Percentiles rank a stretch among this genome's conserved stretches.
Conservation (phyloP, 139 green algal genomes). For the Chlamydomonas asymmetrica region DNA sequence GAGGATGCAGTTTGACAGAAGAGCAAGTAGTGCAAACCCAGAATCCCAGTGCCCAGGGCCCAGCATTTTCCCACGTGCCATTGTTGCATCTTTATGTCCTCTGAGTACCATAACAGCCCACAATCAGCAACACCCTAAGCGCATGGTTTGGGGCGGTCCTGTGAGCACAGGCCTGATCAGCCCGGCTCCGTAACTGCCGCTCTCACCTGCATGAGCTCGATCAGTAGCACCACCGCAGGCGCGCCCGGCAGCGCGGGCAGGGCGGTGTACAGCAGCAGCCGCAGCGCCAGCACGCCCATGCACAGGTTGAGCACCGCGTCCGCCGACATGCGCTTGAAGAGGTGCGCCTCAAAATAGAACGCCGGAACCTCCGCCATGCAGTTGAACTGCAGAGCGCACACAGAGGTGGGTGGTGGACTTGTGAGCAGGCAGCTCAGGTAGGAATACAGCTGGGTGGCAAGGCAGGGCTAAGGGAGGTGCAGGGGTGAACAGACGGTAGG, state of each 20-base stretch:
- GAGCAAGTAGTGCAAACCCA: too few species aligned
- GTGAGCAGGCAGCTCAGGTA: neutral
- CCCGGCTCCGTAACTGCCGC: neutral
- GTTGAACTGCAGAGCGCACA: slow-evolving; percentile 12
- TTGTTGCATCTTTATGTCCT: too few species aligned
- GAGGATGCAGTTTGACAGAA: too few species aligned
- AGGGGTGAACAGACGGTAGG: too few species aligned
- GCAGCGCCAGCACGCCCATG: slow-evolving; percentile 5
- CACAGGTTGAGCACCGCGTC: slow-evolving; percentile 14
- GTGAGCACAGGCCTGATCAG: neutral
- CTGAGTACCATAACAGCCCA: too few species aligned
- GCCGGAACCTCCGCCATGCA: slow-evolving; percentile 47
- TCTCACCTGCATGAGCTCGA: slow-evolving; percentile 49
- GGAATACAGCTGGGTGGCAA: neutral
- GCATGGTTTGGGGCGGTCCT: too few species aligned
- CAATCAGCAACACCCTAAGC: too few species aligned
- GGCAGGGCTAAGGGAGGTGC: too few species aligned
- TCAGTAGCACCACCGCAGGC: slow-evolving; percentile 47
- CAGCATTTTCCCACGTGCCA: too few species aligned
- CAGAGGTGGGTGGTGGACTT: too few species aligned
- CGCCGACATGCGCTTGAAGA: slow-evolving; percentile 19
- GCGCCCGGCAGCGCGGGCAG: slow-evolving; percentile 22
- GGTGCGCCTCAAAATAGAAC: slow-evolving; percentile 27
- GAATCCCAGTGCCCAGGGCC: too few species aligned
- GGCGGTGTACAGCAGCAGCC: slow-evolving; percentile 32